Conservation (phyloP, 495 filamentous ascomycete species). For the Patellaria atrata region DNA sequence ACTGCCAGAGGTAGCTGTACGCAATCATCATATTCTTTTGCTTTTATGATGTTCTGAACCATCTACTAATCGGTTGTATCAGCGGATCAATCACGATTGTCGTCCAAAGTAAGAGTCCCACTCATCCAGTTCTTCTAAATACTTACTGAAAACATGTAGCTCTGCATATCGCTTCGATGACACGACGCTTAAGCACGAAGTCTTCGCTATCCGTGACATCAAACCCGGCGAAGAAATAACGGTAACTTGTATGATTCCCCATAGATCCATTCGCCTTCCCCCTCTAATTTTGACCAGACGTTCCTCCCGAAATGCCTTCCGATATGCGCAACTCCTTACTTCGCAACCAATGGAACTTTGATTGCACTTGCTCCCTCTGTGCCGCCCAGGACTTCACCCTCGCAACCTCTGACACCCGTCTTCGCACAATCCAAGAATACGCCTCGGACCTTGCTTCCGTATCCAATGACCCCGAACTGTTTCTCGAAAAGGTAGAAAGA, state of each 20-base stretch:
- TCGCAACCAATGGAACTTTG: slow-evolving; percentile 10
- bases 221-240: slow-evolving; percentile 8
- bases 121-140: not conserved
- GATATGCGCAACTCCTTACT: slow-evolving; percentile 1
- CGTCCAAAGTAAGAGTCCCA: slow-evolving; percentile 7
- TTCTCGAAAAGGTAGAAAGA: slow-evolving; percentile 2
- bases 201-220: slow-evolving; percentile 12
- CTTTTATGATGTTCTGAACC: too few relatives aligned
- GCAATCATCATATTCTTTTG: too few relatives aligned
- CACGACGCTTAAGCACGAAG: slow-evolving; percentile 5
- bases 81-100: slow-evolving; percentile 18
- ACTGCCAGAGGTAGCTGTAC: slow-evolving; percentile 15
- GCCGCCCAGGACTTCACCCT: not conserved
- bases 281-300: slow-evolving; percentile 7
- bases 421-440: slow-evolving; percentile 5
- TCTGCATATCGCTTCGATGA: slow-evolving; percentile 12
- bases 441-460: slow-evolving; percentile 3
- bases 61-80: too few relatives aligned
- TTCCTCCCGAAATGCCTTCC: slow-evolving; percentile 4
- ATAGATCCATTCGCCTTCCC: not conserved
- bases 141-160: not conserved
- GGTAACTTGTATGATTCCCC: slow-evolving; percentile 6
- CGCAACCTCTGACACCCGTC: slow-evolving; percentile 9
- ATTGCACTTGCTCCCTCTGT: slow-evolving; percentile 15
- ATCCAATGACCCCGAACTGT: not conserved